phyloP scores from a whole-genome alignment of 768 basidiomycete genomes.

The Lactarius sp. region DNA sequence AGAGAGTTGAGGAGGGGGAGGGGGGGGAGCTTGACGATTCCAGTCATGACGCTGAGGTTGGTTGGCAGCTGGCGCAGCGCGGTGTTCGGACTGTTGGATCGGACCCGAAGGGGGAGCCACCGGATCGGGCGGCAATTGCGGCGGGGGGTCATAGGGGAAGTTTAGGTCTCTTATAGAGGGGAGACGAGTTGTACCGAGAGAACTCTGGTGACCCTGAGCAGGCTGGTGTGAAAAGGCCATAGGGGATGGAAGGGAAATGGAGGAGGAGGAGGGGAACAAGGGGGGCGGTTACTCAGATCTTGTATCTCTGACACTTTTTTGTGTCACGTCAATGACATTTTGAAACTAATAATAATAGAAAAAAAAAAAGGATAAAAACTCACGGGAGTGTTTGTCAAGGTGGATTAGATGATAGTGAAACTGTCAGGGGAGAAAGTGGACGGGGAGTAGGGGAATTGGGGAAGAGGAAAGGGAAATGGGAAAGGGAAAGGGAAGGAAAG shows the following conservation, averaged over 20 bases:
- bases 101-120: conserved; percentile 31
- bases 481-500: conserved; percentile 11
- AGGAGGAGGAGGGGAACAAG: conserved; percentile 35
- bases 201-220: conserved; percentile 37
- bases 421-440: background rate
- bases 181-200: conserved; percentile 46
- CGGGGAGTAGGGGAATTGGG: conserved; percentile 31
- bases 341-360: too few species aligned
- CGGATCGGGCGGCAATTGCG: conserved; percentile 32
- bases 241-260: conserved; percentile 22
- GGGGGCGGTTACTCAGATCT: conserved; percentile 24
- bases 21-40: conserved; percentile 14
- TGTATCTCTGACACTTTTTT: background rate
- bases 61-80: conserved; percentile 27
- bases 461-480: conserved; percentile 34
- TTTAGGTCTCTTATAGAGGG: conserved; percentile 73
- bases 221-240: conserved; percentile 52
- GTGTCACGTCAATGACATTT: background rate
- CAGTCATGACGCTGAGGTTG: conserved; percentile 36
- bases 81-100: conserved; percentile 32
- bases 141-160: conserved; percentile 43
- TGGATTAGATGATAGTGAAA: background rate
- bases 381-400: background rate
- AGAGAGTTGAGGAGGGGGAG: conserved; percentile 21
- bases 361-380: background rate